Evolutionary conservation across 2,329 filamentous ascomycete genomes (phyloP), one percentile per base, ranked within the genome.

Genomic region (Xylaria sp.): DNA sequence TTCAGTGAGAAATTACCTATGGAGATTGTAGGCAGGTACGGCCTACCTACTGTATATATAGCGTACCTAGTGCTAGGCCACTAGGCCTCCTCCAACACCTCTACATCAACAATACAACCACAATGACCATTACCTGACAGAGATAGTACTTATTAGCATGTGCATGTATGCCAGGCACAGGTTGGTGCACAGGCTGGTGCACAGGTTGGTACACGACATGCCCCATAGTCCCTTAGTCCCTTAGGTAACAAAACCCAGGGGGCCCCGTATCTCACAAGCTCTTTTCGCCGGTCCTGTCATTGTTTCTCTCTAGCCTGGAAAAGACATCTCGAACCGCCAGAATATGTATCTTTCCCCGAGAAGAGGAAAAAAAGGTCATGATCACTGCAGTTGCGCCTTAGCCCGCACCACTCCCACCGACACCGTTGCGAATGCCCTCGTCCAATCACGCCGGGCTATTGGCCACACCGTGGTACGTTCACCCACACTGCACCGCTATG

Each of bases 401-500:
- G 52, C 46, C 48, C 39, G 44, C 46, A 44, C 58, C 44, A 55
- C 28, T 34, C 55, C 58, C 56, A 69, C 65, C 66, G 57, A 73
- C 71, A 66, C 67, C 68, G 52, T 73, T 73, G 73, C 75, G 77
- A 78, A 80, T 80, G 77, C 73, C 77, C 74, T 78, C 77, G 75
- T 68, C 74, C 69, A 75, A 76, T 68, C 74, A 74, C 66, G 60
- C 74, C 65, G 76, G 76, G 59, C 70, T 78, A 67, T 75, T 80
- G 39, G 78, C 77, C 66, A 78, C 77, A 69, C 78, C 78, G 65
- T 80, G 78, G 78, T 80, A 76, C 34, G 74, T 72, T 28, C 37
- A 9, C n/a, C 12, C 39, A 20, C 28, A 58, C 12, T 37, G 3
- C 13, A 15, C n/a, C 37, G n/a, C 13, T 59, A n/a, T 55, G 12